Evolutionary conservation across 208 protist species (phyloP).

Genomic region (Ichthyophonus hoferi): DNA sequence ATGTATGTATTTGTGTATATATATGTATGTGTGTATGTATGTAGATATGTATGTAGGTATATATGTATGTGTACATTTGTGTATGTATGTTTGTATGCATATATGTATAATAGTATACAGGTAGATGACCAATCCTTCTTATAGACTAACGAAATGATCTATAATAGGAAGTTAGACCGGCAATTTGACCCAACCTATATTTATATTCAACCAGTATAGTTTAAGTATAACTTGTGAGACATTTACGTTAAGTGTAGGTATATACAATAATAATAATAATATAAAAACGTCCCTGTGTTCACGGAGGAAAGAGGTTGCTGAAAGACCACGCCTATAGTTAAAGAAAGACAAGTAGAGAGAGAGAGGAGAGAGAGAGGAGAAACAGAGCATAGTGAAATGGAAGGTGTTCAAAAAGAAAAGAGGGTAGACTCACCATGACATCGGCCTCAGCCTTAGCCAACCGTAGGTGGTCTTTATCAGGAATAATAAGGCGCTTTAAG

Average conservation of each 20-base stretch:
- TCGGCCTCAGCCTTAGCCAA: conserved; percentile 19
- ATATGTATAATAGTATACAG: neutral
- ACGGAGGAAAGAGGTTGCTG: too few species aligned
- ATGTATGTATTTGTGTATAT: neutral
- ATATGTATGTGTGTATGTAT: neutral
- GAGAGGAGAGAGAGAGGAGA: too few species aligned
- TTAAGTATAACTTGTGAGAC: neutral
- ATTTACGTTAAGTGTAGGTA: neutral
- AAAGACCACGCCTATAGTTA: too few species aligned
- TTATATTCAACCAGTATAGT: too few species aligned
- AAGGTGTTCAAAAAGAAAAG: too few species aligned
- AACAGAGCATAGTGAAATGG: too few species aligned
- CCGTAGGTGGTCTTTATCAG: conserved; percentile 19
- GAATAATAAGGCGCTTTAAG: conserved; percentile 40
- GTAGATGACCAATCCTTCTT: too few species aligned
- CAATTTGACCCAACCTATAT: too few species aligned
- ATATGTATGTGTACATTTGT: neutral
- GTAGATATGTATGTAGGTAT: neutral
- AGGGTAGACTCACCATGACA: conserved; percentile 26
- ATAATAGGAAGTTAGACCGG: too few species aligned
- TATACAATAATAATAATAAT: neutral
- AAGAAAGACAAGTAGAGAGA: too few species aligned
- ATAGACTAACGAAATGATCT: too few species aligned
- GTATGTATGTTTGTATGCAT: neutral
- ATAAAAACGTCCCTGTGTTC: neutral